A percentile compares a stretch with the other conserved stretches of the same genome.
Conservation (phyloP, 345 rosid genomes). For the Gossypioides kirkii region DNA sequence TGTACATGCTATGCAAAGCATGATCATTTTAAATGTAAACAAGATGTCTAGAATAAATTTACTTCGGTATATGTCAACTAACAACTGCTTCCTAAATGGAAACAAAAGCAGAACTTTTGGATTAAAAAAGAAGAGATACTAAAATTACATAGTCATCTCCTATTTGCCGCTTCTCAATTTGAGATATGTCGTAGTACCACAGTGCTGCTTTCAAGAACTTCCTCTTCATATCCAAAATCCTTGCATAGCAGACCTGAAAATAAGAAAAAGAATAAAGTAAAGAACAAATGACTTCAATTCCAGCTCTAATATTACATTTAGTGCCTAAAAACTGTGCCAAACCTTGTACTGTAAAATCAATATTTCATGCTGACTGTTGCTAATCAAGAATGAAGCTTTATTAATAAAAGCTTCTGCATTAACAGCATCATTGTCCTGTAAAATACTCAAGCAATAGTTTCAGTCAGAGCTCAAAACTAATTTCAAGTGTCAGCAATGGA, state of each 20-base stretch:
- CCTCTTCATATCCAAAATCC: constrained; percentile 93
- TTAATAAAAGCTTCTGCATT: constrained; percentile 95
- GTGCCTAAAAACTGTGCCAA: neutral
- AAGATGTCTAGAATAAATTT: neutral
- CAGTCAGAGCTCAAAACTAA: neutral
- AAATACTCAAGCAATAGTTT: constrained; percentile 11
- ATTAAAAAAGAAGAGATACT: neutral
- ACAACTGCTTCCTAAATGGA: neutral
- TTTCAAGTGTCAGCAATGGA: neutral
- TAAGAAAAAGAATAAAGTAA: constrained; percentile 4
- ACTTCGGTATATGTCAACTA: neutral
- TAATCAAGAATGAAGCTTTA: constrained; percentile 96
- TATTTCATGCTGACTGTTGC: constrained; percentile 90
- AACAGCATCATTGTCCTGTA: constrained; percentile 98
- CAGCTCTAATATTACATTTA: neutral
- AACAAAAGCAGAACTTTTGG: neutral
- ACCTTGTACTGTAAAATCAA: constrained; percentile 92
- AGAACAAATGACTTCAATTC: constrained; percentile 7
- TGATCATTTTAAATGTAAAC: neutral
- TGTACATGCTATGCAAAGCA: neutral
- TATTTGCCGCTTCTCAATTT: constrained; percentile 86
- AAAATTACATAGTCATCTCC: constrained; percentile 76
- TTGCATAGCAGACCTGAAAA: constrained; percentile 86
- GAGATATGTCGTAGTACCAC: constrained; percentile 88
- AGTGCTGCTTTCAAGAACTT: constrained; percentile 96